A percentile compares a stretch with the other conserved stretches of the same genome.
Evolutionary conservation across 1,284 basidiomycete genomes (phyloP).

Genomic region (Apiotrichum akiyoshidainum): DNA sequence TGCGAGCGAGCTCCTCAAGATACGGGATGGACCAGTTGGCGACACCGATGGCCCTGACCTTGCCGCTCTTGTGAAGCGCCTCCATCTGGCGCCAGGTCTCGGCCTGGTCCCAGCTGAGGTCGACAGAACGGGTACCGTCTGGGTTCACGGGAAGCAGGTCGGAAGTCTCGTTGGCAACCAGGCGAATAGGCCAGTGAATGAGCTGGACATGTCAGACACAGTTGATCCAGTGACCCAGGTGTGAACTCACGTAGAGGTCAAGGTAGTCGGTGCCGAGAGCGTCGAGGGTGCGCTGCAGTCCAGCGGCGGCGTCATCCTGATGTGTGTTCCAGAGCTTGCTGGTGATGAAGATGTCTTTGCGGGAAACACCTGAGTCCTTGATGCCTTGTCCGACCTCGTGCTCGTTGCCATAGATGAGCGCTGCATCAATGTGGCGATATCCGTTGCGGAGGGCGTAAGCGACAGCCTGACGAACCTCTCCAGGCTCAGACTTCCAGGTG

Average conservation of each 20-base stretch:
- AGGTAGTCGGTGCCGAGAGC: conserved; percentile 67
- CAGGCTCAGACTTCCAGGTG: conserved; percentile 14
- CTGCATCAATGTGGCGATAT: conserved; percentile 70
- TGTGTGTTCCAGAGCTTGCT: conserved; percentile 54
- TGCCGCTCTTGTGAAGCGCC: conserved; percentile 2
- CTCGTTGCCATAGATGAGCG: conserved; percentile 70
- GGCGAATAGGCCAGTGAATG: conserved; percentile 56
- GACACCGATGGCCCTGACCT: conserved; percentile 22
- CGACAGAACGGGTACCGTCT: no score
- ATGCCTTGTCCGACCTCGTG: conserved; percentile 66
- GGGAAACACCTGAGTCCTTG: conserved; percentile 67
- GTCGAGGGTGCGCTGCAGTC: conserved; percentile 52
- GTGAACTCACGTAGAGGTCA: conserved; percentile 56
- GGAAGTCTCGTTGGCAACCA: no score
- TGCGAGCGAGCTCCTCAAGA: conserved; percentile 15
- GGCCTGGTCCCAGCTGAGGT: no score
- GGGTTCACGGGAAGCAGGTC: no score
- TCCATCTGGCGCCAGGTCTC: conserved; percentile 9
- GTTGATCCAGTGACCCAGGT: no score
- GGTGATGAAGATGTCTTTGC: conserved; percentile 78
- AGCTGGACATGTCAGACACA: conserved; percentile 47
- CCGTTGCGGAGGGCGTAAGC: conserved; percentile 39
- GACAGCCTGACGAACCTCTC: conserved; percentile 25
- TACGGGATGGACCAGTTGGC: conserved; percentile 20
- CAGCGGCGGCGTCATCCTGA: background rate